A percentile compares a stretch with the other conserved stretches of the same genome.
Conservation (phyloP, 495 filamentous ascomycete species). For the Penicillium alfredii region DNA sequence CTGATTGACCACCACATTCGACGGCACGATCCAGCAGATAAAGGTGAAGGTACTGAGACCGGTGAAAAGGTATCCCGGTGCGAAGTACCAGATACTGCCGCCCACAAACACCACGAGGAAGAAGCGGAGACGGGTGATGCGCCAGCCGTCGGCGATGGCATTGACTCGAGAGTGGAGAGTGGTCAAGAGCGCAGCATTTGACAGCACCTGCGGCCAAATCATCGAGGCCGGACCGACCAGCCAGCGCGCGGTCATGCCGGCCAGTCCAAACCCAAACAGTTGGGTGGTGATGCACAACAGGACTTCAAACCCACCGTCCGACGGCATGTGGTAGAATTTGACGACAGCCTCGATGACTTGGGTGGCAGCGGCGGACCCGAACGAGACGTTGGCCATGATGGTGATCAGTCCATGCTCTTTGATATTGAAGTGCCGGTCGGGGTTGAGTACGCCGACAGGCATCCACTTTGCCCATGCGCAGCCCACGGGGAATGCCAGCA, state of each 20-base stretch:
- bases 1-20: constrained; percentile 63
- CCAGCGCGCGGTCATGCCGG: constrained; percentile 54
- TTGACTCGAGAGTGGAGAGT: constrained; percentile 83
- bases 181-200: constrained; percentile 80
- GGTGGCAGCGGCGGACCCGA: constrained; percentile 61
- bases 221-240: constrained; percentile 72
- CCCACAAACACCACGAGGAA: constrained; percentile 65
- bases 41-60: constrained; percentile 88
- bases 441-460: constrained; percentile 55
- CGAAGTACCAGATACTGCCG: constrained; percentile 72
- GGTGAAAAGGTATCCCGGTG: constrained; percentile 78
- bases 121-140: constrained; percentile 72
- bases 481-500: constrained; percentile 66
- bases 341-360: constrained; percentile 62
- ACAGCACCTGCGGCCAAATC: constrained; percentile 88
- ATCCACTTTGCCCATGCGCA: constrained; percentile 52
- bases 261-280: constrained; percentile 67
- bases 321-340: constrained; percentile 63
- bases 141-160: constrained; percentile 76
- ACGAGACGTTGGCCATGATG: constrained; percentile 61
- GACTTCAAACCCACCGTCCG: constrained; percentile 63
- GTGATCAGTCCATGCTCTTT: constrained; percentile 76
- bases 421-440: constrained; percentile 68
- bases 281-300: constrained; percentile 65
- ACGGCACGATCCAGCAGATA: constrained; percentile 82